Percentiles rank a stretch among this genome's conserved stretches.
These are phyloP conservation scores for Citrullus colocynthis DNA, from an alignment of 306 rosid species.

Conservation along the genomic window DNA sequence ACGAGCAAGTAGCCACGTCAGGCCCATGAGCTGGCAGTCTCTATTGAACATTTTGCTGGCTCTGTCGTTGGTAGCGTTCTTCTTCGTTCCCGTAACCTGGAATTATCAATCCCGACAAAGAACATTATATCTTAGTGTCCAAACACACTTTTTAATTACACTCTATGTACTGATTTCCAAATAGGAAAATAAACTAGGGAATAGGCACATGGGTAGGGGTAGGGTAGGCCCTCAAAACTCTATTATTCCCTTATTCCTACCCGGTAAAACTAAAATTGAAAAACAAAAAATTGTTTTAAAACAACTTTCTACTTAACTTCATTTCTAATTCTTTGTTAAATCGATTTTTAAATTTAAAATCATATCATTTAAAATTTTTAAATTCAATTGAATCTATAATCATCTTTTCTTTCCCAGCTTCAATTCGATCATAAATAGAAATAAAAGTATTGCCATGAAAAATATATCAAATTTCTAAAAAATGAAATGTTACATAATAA, in stretches of 20 bases:
- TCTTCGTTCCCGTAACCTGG: constrained; percentile 43
- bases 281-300: too few relatives aligned
- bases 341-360: too few relatives aligned
- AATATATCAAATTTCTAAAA: neutral
- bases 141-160: neutral
- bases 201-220: neutral
- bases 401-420: too few relatives aligned
- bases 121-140: neutral
- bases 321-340: too few relatives aligned
- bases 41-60: constrained; percentile 73
- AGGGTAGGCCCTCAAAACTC: neutral
- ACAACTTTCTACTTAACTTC: too few relatives aligned
- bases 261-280: neutral
- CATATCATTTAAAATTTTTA: too few relatives aligned
- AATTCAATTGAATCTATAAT: too few relatives aligned
- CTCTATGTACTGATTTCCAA: neutral
- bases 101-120: neutral
- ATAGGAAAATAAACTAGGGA: too few relatives aligned
- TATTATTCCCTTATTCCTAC: neutral
- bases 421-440: neutral
- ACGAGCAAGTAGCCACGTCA: constrained; percentile 76
- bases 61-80: constrained; percentile 26
- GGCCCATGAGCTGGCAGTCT: constrained; percentile 96
- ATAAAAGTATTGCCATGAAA: neutral
- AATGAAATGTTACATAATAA: neutral